These are phyloP conservation scores for Melaleuca alternifolia DNA, from an alignment of 345 rosid species.

Conservation along the genomic window DNA sequence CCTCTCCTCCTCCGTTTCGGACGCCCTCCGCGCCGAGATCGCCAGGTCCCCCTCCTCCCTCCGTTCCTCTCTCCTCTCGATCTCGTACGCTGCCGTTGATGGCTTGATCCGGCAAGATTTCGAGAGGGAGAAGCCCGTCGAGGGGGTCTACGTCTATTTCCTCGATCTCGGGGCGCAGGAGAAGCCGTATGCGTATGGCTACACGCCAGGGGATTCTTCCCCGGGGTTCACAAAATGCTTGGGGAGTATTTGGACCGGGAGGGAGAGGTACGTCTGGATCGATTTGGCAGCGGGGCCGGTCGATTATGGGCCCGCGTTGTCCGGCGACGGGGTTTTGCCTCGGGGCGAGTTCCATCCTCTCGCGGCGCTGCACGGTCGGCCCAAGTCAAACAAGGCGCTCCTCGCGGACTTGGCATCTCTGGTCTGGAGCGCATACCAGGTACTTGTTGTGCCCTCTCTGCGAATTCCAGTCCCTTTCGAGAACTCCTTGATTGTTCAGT, in stretches of 20 bases:
- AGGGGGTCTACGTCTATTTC: conserved; percentile 69
- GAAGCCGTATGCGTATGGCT: conserved; percentile 62
- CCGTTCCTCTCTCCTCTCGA: conserved; percentile 49
- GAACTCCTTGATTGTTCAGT: conserved; percentile 66
- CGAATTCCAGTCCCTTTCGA: conserved; percentile 85
- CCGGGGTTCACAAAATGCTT: conserved; percentile 76
- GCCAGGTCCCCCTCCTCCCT: conserved; percentile 39
- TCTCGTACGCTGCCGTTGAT: conserved; percentile 45
- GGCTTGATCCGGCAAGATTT: conserved; percentile 46
- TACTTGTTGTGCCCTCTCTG: conserved; percentile 76
- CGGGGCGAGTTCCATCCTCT: conserved; percentile 93
- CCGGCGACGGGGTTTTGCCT: conserved; percentile 90
- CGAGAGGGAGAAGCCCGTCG: conserved; percentile 53
- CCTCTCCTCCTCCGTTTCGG: conserved; percentile 37
- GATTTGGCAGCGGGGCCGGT: conserved; percentile 93
- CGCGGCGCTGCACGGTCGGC: conserved; percentile 72
- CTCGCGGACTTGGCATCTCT: conserved; percentile 75
- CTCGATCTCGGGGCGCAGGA: conserved; percentile 45
- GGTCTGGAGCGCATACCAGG: conserved; percentile 90
- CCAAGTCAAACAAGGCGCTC: conserved; percentile 74
- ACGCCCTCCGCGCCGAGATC: conserved; percentile 28
- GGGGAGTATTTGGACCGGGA: conserved; percentile 87
- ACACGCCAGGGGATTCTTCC: conserved; percentile 65
- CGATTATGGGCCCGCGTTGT: conserved; percentile 86
- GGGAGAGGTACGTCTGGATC: conserved; percentile 80